Base-by-base conservation (phyloP, 306 rosid genomes). In the Vigna radiata region DNA sequence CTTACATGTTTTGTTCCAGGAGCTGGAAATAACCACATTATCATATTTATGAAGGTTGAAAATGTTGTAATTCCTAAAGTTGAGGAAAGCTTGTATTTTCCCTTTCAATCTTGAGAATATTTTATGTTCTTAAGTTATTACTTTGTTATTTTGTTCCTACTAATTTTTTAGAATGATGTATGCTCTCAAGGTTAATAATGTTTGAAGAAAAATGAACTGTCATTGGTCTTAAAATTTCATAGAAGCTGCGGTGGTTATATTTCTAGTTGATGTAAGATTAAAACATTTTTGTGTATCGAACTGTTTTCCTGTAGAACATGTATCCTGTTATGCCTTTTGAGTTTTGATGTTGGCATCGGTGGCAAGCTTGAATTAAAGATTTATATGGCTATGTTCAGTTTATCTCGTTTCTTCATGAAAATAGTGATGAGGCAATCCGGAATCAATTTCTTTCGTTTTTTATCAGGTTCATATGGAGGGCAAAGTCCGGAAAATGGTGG, bases 381-480 rank as follows among this genome's bases (percentile, higher is more conserved):
- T 76, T 18, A 33, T 72, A 21, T 77, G 55, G 52, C 63, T 41
- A 27, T 61, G 11, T 63, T 12, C 46, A 16, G 17, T 43, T 63
- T 63, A 75, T 53, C 33, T 66, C 49, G 62, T 55, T 70, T 75
- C 75, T 76, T 71, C 62, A 31, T 63, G 44, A 2, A 60, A 68
- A 76, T 52, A 53, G 48, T 12, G 52, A 10, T 68, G 12, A 25
- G 74, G 59, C 52, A 75, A 64, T 76, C 21, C 43, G 55, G n/a
- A 41, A 80, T 81, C 48, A 49, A 78, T 78, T 62, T 65, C 23
- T 66, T 80, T 76, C 23, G 7, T 61, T n/a, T 12, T 67, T 59
- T 16, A 61, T 49, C 91, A 91, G 98, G 84, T 54, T 83, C 86
- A 48, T 2, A 66, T 67, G 86, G 83, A 50, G 63, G 83, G 37